Base-by-base conservation (phyloP, 495 filamentous ascomycete genomes). In the Xylaria castorea region DNA sequence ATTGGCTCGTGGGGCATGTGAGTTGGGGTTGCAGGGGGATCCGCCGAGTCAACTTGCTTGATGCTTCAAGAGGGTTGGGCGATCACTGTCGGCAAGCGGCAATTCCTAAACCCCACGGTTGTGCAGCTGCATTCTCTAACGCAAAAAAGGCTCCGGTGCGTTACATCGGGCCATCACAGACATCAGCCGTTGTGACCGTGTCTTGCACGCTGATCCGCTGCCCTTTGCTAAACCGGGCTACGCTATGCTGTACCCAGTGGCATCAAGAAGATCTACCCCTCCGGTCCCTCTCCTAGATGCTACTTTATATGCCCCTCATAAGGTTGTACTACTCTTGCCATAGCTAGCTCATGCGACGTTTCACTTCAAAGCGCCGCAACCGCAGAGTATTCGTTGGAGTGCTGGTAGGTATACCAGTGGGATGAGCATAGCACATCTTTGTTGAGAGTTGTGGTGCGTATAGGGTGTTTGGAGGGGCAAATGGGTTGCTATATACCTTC, bases 81-180 rank as follows among this genome's bases (percentile, higher is more conserved):
- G 70, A 72, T 72, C 70, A 46, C 70, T 65, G 70, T 57, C 70
- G 70, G 70, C 63, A 66, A 66, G 70, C 70, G 62, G 70, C 70
- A 72, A 57, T 18, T 42, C 53, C 50, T 14, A 60, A 72, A 66
- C 60, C 42, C 70, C 63, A 72, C 70, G 62, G 50, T 61, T 65
- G 60, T 71, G 70, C 61, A 71, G 70, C 61, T 71, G 70, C 60
- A 71, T 57, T 67, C 51, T 60, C 36, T 50, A 46, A 32, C 62
- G 25, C 66, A 66, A 63, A 51, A 67, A 53, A 71, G 8, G n/a
- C 62, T 42, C 70, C 51, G 62, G 20, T 50, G 51, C 42, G 70
- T 72, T 72, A 67, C 70, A 72, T 72, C 70, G 63, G 67, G 40
- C 51, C 53, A 72, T 72, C 70, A 72, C 63, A 63, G 63, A 67